These are phyloP conservation scores for Umbellularia californica DNA, from an alignment of 164 flowering plant species.

Conservation along the genomic window DNA sequence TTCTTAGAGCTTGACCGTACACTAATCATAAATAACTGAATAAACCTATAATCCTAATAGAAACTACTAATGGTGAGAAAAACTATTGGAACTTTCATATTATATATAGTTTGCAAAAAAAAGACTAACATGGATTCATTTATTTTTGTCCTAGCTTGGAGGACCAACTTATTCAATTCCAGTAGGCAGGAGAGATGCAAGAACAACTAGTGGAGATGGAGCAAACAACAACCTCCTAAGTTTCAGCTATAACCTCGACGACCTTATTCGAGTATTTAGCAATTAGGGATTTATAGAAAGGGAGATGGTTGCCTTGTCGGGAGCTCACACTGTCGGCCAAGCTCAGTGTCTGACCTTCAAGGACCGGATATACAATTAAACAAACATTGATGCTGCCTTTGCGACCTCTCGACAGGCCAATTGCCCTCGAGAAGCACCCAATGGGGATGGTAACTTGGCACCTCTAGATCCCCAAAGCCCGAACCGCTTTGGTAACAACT, in stretches of 20 bases:
- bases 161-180: slow-evolving; percentile 36
- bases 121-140: not conserved
- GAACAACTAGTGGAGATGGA: slow-evolving; percentile 22
- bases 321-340: slow-evolving; percentile 47
- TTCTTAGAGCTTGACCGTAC: not conserved
- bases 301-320: slow-evolving; percentile 48
- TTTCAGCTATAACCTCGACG: slow-evolving; percentile 14
- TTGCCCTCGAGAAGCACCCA: slow-evolving; percentile 21
- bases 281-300: slow-evolving; percentile 25
- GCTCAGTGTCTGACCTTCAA: slow-evolving; percentile 27
- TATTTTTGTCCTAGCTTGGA: slow-evolving; percentile 37
- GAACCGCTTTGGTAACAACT: slow-evolving; percentile 23
- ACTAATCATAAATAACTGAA: not conserved
- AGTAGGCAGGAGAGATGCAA: slow-evolving; percentile 45
- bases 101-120: too few species aligned
- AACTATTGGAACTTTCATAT: not conserved
- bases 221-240: slow-evolving; percentile 32
- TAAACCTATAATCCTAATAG: not conserved
- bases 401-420: slow-evolving; percentile 15
- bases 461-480: slow-evolving; percentile 34
- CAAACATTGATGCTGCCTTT: slow-evolving; percentile 33
- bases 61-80: too few species aligned
- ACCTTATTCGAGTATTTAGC: slow-evolving; percentile 19
- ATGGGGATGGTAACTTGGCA: slow-evolving; percentile 24
- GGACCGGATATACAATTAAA: slow-evolving; percentile 30